Evolutionary conservation across 139 green algal genomes (phyloP).

Genomic region (Penium margaritaceum): DNA sequence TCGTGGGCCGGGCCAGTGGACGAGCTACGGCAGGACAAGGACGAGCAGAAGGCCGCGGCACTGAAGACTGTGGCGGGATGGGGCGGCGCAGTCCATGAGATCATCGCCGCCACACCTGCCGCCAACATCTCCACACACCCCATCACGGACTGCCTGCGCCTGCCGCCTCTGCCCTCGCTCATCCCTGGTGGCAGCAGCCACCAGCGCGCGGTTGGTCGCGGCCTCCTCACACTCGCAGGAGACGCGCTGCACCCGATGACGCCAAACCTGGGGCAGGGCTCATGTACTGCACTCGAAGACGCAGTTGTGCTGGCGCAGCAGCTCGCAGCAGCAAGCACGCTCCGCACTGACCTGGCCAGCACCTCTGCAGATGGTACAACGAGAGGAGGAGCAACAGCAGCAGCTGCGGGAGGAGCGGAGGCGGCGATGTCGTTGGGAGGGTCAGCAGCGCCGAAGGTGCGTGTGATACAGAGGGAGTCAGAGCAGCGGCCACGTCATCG

Average conservation of each 20-base stretch:
- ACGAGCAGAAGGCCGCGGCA: neutral
- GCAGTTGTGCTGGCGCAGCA: constrained; percentile 50
- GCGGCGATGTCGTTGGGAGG: neutral
- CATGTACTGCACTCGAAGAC: constrained; percentile 63
- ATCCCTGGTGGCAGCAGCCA: neutral
- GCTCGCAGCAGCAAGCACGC: constrained; percentile 26
- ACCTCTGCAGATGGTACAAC: neutral
- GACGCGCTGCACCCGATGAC: constrained; percentile 94
- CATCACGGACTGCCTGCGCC: constrained; percentile 29
- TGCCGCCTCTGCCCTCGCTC: constrained; percentile 10
- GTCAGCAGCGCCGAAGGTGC: neutral
- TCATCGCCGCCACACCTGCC: constrained; percentile 19
- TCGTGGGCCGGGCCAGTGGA: too few relatives aligned
- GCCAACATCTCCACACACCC: constrained; percentile 23
- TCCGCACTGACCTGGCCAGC: neutral
- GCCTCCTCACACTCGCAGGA: constrained; percentile 52
- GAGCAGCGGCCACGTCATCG: too few relatives aligned
- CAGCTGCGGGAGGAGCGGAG: neutral
- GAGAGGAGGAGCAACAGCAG: too few relatives aligned
- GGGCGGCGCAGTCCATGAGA: constrained; percentile 3
- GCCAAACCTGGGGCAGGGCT: constrained; percentile 91
- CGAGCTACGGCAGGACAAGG: too few relatives aligned
- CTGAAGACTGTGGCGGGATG: constrained; percentile 8
- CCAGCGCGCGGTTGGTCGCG: constrained; percentile 15
- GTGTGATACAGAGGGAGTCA: too few relatives aligned